These are phyloP conservation scores for Podospora anserina DNA, from an alignment of 495 filamentous ascomycete species.

Conservation along the genomic window DNA sequence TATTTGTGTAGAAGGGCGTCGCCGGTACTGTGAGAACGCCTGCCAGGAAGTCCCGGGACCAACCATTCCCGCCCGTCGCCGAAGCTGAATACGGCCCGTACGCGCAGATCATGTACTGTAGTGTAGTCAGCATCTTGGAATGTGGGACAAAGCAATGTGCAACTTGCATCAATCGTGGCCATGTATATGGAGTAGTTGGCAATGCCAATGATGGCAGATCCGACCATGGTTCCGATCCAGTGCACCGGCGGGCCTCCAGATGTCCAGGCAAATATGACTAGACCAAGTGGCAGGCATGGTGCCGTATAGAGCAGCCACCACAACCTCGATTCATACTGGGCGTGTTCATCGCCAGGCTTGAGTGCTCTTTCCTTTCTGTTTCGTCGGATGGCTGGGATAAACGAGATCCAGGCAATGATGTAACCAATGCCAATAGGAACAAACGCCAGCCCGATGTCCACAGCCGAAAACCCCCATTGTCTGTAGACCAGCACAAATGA, in stretches of 20 bases:
- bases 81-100: slow-evolving; percentile 78
- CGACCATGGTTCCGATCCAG: slow-evolving; percentile 61
- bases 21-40: slow-evolving; percentile 73
- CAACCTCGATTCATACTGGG: slow-evolving; percentile 57
- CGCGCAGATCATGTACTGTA: slow-evolving; percentile 69
- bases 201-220: slow-evolving; percentile 60
- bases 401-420: slow-evolving; percentile 59
- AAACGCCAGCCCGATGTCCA: slow-evolving; percentile 60
- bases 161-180: slow-evolving; percentile 64
- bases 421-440: slow-evolving; percentile 64
- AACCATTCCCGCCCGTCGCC: slow-evolving; percentile 69
- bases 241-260: slow-evolving; percentile 59
- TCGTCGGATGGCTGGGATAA: slow-evolving; percentile 59
- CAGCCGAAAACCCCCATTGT: slow-evolving; percentile 59
- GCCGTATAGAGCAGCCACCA: slow-evolving; percentile 61
- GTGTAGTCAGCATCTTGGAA: neutral
- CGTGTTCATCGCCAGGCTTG: slow-evolving; percentile 56
- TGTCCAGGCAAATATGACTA: slow-evolving; percentile 69
- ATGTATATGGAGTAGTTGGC: slow-evolving; percentile 73
- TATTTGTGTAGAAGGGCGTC: slow-evolving; percentile 66
- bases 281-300: slow-evolving; percentile 62
- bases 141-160: neutral
- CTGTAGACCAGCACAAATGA: slow-evolving; percentile 62
- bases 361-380: slow-evolving; percentile 52
- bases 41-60: slow-evolving; percentile 75